Base-by-base conservation (phyloP, 2,329 filamentous ascomycete species). In the Aspergillus ochraceoroseus region DNA sequence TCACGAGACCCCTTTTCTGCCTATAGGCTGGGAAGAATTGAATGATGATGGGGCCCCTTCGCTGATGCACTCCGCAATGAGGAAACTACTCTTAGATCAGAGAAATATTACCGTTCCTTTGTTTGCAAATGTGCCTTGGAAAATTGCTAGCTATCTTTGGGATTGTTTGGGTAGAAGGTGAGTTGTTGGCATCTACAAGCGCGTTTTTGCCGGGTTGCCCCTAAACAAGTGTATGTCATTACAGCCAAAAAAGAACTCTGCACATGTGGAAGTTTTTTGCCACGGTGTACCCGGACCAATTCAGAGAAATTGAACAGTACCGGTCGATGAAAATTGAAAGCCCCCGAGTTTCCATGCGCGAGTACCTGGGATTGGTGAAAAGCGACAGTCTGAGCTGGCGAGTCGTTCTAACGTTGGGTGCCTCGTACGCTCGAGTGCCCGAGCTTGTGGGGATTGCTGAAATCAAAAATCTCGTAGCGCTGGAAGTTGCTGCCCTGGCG, bases 231-330 rank as follows among this genome's bases (percentile, higher is more conserved):
- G 20, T 22, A 22, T 22, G n/a, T n/a, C n/a, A n/a, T 11, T 30
- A n/a, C 32, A 67, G 64, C 43, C 48, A 53, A 11, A 63, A 59
- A 26, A 52, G 59, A 44, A 71, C 64, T 14, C 48, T 69, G 18
- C 55, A 68, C 37, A 63, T 67, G 50, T 71, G 68, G 68, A 68
- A 65, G 27, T 52, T 68, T n/a, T 58, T 69, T 36, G 59, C 60
- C 11, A 58, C 51, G 3, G 54, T 47, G 12, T 70, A 70, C 49
- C 60, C 63, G 6, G 26, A 36, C 6, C 47, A 67, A 23, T 68
- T 71, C 26, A 47, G 44, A 5, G 20, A 52, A 13, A 14, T 57
- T 12, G 39, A 52, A 4, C 52, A 52, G 9, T 52, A 59, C 17
- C 65, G 63, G 32, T 48, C 46, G 4, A 50, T 67, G 36, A 55